phyloP scores from a whole-genome alignment of 345 rosid species.

The Populus euphratica region DNA sequence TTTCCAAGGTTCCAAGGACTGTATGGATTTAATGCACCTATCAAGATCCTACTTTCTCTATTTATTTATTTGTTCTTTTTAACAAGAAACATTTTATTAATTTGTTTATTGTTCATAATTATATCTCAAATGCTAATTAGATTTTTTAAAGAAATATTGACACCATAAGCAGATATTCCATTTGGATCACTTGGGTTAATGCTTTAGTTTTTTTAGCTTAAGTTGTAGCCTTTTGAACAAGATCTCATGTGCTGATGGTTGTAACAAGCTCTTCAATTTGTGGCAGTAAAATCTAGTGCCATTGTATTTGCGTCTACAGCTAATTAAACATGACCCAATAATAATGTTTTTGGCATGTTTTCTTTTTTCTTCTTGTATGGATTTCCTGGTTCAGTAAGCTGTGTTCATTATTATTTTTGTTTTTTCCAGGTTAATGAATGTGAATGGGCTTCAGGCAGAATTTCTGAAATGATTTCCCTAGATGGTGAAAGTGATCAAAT shows the following conservation, averaged over 20 bases:
- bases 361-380: background rate
- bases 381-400: background rate
- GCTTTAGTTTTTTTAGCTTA: background rate
- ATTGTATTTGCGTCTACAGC: background rate
- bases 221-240: background rate
- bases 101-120: background rate
- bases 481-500: slow-evolving; percentile 66
- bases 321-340: background rate
- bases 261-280: background rate
- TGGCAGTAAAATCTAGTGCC: background rate
- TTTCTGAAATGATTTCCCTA: slow-evolving; percentile 61
- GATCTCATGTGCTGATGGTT: background rate
- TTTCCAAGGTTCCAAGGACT: background rate
- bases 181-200: background rate
- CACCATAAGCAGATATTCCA: background rate
- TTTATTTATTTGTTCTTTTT: background rate
- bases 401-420: background rate
- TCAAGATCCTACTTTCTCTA: background rate
- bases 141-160: background rate
- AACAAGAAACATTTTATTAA: background rate
- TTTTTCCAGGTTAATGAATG: slow-evolving; percentile 68
- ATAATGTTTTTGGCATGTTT: background rate
- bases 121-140: no score
- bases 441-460: slow-evolving; percentile 59
- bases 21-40: background rate